Conservation (phyloP, 768 basidiomycete genomes). For the Boletus barrowsii region DNA sequence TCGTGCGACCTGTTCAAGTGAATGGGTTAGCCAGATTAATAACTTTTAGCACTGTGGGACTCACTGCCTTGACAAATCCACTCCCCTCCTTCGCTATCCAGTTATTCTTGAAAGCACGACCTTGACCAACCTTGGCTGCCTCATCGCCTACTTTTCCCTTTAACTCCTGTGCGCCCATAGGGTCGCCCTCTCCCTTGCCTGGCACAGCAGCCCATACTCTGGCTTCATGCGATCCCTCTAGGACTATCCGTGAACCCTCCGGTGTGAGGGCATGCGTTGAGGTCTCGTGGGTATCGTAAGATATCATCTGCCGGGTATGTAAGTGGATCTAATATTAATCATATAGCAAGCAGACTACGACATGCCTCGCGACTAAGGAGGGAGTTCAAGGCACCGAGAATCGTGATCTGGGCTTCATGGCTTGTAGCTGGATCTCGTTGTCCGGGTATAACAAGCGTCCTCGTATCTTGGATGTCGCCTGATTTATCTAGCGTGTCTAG, state of each 20-base stretch:
- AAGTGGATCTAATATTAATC: slow-evolving; percentile 8
- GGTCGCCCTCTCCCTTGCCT: slow-evolving; percentile 60
- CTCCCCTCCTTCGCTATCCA: slow-evolving; percentile 93
- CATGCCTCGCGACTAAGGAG: slow-evolving; percentile 79
- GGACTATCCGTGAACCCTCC: slow-evolving; percentile 79
- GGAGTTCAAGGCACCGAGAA: slow-evolving; percentile 91
- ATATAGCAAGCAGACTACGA: slow-evolving; percentile 12
- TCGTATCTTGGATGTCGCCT: slow-evolving; percentile 62
- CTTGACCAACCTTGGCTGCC: slow-evolving; percentile 89
- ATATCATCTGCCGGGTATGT: slow-evolving; percentile 64
- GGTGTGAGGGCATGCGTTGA: slow-evolving; percentile 70
- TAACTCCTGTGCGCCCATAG: slow-evolving; percentile 64
- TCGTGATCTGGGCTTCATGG: slow-evolving; percentile 75
- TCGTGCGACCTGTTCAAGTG: slow-evolving; percentile 45
- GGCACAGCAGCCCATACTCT: slow-evolving; percentile 89
- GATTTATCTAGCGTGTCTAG: slow-evolving; percentile 65
- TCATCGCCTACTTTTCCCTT: slow-evolving; percentile 82
- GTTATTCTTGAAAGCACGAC: slow-evolving; percentile 92
- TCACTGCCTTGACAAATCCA: slow-evolving; percentile 81
- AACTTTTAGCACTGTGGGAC: slow-evolving; percentile 27
- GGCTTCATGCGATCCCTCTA: slow-evolving; percentile 90
- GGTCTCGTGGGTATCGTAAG: slow-evolving; percentile 74
- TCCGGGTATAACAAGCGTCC: slow-evolving; percentile 65
- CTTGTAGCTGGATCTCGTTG: slow-evolving; percentile 52
- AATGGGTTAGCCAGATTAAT: neutral